Evolutionary conservation across 179 eudicot species (phyloP), one percentile per base, ranked within the genome.

Genomic region (Patellifolia procumbens): DNA sequence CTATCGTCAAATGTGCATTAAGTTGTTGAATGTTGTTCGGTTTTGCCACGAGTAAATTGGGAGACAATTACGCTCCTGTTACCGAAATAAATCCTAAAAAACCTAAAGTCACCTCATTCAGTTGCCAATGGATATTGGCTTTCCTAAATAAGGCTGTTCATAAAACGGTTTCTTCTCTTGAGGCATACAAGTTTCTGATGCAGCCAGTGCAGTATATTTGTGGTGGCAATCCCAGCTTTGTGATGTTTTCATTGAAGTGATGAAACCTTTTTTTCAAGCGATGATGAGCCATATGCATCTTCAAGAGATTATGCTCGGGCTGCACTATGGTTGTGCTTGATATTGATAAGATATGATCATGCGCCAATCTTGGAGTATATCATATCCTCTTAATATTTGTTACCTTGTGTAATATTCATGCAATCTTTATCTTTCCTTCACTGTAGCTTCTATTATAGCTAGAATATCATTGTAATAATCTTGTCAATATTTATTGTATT

Each of bases 211-310:
- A 53, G 90, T 91, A 17, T 92, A 91, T 82, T 86, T 88, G 12
- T 94, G 98, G 97, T 94, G 98, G 97, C 97, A 92, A 73, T 92
- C 64, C 83, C 97, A 94, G 70, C 83, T 94, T 53, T 94, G 98
- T 82, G 97, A 92, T 78, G 94, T 94, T 43, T 91, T 85, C 43
- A 90, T 94, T 58, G 98, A 94, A 88, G 92, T 83, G 15, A 88
- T 92, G 73, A 94, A 94, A 83, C 98, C 97, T 11, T 92, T 76
- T 92, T 94, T 66, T 49, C 81, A 7, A 74, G 85, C 73, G 76
- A 79, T 74, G 87, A 85, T 74, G 81, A 87, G 68, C 77, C 76
- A 62, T 76, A 46, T 79, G 85, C 74, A 77, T 83, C 90, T 60
- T 87, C 76, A 22, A 91, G 87, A 86, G 79, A 66, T 71, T 87